A percentile compares a stretch with the other conserved stretches of the same genome.
Conservation (phyloP, 176 grass and related monocot genomes). For the Musa itinerans region DNA sequence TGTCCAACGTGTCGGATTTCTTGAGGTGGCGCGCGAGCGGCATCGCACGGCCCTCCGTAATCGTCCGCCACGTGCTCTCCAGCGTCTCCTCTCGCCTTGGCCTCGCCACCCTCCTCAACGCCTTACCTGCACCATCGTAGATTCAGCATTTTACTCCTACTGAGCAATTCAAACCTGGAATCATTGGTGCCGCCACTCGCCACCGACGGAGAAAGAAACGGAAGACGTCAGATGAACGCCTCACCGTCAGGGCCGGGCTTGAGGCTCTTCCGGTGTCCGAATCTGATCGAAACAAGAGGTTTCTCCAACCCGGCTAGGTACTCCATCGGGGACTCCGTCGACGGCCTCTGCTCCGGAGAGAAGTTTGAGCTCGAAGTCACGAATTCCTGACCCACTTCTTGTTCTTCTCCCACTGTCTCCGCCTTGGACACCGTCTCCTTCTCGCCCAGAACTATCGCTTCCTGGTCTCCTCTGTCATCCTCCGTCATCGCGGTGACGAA, state of each 20-base stretch:
- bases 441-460: too few relatives aligned
- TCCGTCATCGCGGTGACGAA: not conserved
- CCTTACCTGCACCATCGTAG: not conserved
- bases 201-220: not conserved
- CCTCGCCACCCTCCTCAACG: constrained; percentile 52
- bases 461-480: not conserved
- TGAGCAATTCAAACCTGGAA: too few relatives aligned
- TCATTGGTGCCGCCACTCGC: not conserved
- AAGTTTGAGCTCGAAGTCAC: constrained; percentile 36
- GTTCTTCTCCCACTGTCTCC: not conserved
- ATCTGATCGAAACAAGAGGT: constrained; percentile 44
- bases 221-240: not conserved
- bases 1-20: constrained; percentile 87
- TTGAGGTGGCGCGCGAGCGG: constrained; percentile 72
- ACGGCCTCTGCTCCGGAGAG: not conserved
- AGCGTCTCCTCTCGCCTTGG: constrained; percentile 57
- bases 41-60: constrained; percentile 64
- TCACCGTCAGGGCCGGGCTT: constrained; percentile 65
- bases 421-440: too few relatives aligned
- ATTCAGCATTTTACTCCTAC: not conserved
- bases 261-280: constrained; percentile 36
- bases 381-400: constrained; percentile 15
- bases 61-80: constrained; percentile 88
- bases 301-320: constrained; percentile 39
- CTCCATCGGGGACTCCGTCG: not conserved